A percentile compares a stretch with the other conserved stretches of the same genome.
These are phyloP conservation scores for Penicillium expansum DNA, from an alignment of 2,329 filamentous ascomycete genomes.

Conservation along the genomic window DNA sequence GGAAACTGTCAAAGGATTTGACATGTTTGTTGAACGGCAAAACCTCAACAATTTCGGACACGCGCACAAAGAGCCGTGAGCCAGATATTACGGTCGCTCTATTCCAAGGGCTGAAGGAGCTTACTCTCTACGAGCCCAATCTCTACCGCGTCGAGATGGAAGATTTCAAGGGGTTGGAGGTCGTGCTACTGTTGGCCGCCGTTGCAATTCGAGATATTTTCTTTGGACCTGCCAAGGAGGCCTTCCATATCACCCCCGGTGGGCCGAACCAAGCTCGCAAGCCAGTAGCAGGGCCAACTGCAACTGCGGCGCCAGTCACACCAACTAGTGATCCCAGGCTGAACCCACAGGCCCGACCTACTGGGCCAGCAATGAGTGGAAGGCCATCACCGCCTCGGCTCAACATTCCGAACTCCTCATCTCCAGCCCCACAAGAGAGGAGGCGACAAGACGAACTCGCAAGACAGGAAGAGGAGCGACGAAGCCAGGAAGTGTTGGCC, in stretches of 20 bases:
- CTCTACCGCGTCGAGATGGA: slow-evolving; percentile 86
- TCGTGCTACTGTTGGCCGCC: slow-evolving; percentile 66
- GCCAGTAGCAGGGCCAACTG: background rate
- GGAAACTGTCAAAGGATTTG: slow-evolving; percentile 80
- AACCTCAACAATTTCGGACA: slow-evolving; percentile 59
- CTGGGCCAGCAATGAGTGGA: slow-evolving; percentile 12
- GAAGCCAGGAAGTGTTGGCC: slow-evolving; percentile 52
- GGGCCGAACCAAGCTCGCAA: slow-evolving; percentile 5
- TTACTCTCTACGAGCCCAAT: slow-evolving; percentile 93
- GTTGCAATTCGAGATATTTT: slow-evolving; percentile 62
- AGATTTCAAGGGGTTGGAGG: slow-evolving; percentile 87
- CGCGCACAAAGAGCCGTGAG: slow-evolving; percentile 77
- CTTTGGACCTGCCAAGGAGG: slow-evolving; percentile 64
- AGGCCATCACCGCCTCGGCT: slow-evolving; percentile 8
- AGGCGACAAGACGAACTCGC: slow-evolving; percentile 37
- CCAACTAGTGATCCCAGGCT: background rate
- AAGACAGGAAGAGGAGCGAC: slow-evolving; percentile 52
- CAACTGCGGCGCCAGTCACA: background rate
- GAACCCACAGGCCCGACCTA: slow-evolving; percentile 6
- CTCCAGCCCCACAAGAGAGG: slow-evolving; percentile 18
- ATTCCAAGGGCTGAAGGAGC: slow-evolving; percentile 70
- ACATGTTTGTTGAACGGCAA: slow-evolving; percentile 83
- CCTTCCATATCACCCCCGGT: slow-evolving; percentile 65
- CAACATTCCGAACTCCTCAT: slow-evolving; percentile 12
- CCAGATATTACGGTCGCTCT: slow-evolving; percentile 94